These are phyloP conservation scores for Nakazawaea molendinolei DNA, from an alignment of 805 yeast genomes.

Conservation along the genomic window DNA sequence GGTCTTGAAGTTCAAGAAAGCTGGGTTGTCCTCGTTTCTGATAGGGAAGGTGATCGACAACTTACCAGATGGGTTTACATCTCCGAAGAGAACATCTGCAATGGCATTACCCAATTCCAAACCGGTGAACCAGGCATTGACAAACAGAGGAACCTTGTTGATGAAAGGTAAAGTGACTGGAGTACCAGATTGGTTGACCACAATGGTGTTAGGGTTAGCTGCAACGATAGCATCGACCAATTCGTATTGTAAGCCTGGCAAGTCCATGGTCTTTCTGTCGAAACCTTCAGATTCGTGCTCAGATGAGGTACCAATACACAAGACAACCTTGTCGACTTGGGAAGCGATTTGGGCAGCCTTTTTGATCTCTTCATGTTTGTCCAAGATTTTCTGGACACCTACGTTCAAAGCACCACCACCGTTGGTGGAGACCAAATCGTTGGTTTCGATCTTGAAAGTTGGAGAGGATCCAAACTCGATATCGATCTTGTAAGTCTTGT, in stretches of 20 bases:
- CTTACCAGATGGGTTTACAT: conserved; percentile 55
- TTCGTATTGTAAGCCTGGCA: conserved; percentile 42
- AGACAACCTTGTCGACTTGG: conserved; percentile 43
- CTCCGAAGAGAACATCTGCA: conserved; percentile 57
- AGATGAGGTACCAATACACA: conserved; percentile 43
- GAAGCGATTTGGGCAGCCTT: conserved; percentile 44
- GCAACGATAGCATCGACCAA: conserved; percentile 36
- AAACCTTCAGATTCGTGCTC: conserved; percentile 59
- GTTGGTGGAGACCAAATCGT: conserved; percentile 18
- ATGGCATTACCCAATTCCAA: conserved; percentile 51
- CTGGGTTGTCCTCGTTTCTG: conserved; percentile 46
- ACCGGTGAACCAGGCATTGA: conserved; percentile 56
- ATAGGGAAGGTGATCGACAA: conserved; percentile 50
- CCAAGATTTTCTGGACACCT: conserved; percentile 25
- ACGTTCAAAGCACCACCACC: conserved; percentile 31
- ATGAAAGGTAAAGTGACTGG: conserved; percentile 57
- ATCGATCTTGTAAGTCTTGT: conserved; percentile 26
- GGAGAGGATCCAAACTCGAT: conserved; percentile 38
- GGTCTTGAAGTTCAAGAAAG: conserved; percentile 43
- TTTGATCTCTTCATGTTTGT: conserved; percentile 25
- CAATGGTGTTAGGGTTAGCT: conserved; percentile 43
- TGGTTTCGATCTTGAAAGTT: conserved; percentile 22
- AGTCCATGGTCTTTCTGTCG: conserved; percentile 43
- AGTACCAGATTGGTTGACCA: conserved; percentile 55
- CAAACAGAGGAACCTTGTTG: conserved; percentile 31